These are phyloP conservation scores for Magnusiomyces ingens DNA, from an alignment of 1,139 yeast genomes.

Conservation along the genomic window DNA sequence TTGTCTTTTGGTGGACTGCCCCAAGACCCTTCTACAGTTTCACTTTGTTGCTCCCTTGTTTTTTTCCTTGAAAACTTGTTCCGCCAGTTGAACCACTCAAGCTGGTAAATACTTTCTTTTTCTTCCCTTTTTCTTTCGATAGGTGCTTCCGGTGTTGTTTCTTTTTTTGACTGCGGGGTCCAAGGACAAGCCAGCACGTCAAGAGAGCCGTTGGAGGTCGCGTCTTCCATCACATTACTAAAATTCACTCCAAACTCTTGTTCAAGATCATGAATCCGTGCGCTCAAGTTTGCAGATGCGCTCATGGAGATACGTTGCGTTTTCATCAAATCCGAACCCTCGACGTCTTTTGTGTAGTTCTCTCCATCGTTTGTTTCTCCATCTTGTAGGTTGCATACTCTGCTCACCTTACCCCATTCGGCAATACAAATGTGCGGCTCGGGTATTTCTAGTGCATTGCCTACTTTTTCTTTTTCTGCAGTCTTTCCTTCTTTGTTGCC, in stretches of 20 bases:
- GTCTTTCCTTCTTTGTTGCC: too few species aligned
- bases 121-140: not conserved
- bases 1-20: not conserved
- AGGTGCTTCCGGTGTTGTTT: not conserved
- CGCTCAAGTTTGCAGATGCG: not conserved
- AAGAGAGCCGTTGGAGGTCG: not conserved
- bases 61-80: not conserved
- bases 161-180: not conserved
- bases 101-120: not conserved
- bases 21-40: not conserved
- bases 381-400: too few species aligned
- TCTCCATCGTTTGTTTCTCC: too few species aligned
- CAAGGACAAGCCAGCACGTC: not conserved
- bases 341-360: too few species aligned
- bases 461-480: too few species aligned
- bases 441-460: too few species aligned
- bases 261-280: not conserved
- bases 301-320: too few species aligned
- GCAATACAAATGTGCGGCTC: too few species aligned
- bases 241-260: not conserved
- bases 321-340: too few species aligned
- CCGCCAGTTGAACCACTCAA: not conserved
- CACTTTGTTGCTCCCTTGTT: not conserved
- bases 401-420: too few species aligned
- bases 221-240: not conserved